A percentile compares a stretch with the other conserved stretches of the same genome.
Evolutionary conservation across 495 filamentous ascomycete genomes (phyloP).

Genomic region (Trichoderma virens): DNA sequence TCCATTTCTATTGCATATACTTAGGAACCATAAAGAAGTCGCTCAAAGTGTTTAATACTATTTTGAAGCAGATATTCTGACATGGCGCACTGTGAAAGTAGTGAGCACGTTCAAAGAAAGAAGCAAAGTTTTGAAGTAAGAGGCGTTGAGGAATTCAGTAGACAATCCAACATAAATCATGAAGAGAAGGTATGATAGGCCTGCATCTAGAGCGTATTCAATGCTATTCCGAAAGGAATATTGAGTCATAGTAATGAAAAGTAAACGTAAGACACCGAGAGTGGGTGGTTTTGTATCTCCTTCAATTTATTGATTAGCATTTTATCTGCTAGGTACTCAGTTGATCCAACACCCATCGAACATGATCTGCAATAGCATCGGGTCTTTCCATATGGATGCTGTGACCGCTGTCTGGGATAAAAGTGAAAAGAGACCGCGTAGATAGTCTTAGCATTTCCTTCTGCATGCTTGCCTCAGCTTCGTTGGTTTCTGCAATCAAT

Average conservation of each 20-base stretch:
- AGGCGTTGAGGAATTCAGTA: neutral
- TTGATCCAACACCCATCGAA: neutral
- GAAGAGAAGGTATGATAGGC: neutral
- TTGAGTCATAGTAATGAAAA: too few species aligned
- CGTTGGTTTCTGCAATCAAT: neutral
- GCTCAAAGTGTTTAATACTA: conserved; percentile 59
- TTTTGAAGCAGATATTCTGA: conserved; percentile 39
- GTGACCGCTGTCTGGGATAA: neutral
- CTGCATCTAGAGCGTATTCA: neutral
- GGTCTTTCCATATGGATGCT: neutral
- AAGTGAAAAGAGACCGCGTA: neutral
- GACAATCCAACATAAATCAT: neutral
- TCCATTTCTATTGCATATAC: conserved; percentile 62
- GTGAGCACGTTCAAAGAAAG: conserved; percentile 8
- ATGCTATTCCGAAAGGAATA: too few species aligned
- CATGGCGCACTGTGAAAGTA: conserved; percentile 3
- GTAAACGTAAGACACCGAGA: too few species aligned
- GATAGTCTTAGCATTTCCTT: neutral
- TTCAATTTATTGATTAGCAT: too few species aligned
- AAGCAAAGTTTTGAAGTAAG: neutral
- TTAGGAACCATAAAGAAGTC: conserved; percentile 62
- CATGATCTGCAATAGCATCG: neutral
- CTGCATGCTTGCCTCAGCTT: neutral
- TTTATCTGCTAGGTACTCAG: too few species aligned
- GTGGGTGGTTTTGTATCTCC: too few species aligned